Evolutionary conservation across 495 filamentous ascomycete species (phyloP), one percentile per base, ranked within the genome.

Genomic region (Talaromyces nanjingensis): DNA sequence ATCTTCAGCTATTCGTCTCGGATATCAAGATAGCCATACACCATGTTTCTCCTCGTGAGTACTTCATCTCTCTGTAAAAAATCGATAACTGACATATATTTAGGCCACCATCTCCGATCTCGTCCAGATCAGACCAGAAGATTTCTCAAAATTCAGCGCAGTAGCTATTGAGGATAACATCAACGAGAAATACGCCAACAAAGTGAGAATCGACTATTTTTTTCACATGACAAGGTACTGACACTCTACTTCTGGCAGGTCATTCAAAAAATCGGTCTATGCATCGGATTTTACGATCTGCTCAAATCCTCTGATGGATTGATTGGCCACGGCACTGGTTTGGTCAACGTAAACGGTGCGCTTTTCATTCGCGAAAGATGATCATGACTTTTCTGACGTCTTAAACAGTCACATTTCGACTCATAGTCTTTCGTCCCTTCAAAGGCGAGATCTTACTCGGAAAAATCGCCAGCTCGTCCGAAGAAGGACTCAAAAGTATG

Each of bases 141-240:
- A 97, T 69, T 94, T 97, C 71, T 78, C 84, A 39, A 93, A 92
- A 69, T 82, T 86, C 56, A 92, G 89, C 68, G 77, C 80, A 6
- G 82, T 88, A 37, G 90, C 91, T 2, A 87, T 98, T 64, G 91
- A 97, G 74, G 92, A 98, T 73, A 91, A 90, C 66, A 92, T 98
- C 77, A 96, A 98, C 68, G 83, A 86, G 63, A 98, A 98, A 77
- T 98, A 96, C 74, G 86, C 93, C 60, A 96, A 98, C 79, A 93
- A 92, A 74, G 89, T 91, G 59, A 63, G 79, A 63, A n/a, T 14
- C 47, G 6, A 29, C 18, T 64, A 31, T 39, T 22, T 5, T 5
- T 12, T 5, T 58, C 45, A 1, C 16, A 27, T 14, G 53, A 6
- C 2, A 31, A 14, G 12, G 3, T 3, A 11, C 29, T 33, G 56